Base-by-base conservation (phyloP, 306 rosid genomes). In the Hippophae tibetana region DNA sequence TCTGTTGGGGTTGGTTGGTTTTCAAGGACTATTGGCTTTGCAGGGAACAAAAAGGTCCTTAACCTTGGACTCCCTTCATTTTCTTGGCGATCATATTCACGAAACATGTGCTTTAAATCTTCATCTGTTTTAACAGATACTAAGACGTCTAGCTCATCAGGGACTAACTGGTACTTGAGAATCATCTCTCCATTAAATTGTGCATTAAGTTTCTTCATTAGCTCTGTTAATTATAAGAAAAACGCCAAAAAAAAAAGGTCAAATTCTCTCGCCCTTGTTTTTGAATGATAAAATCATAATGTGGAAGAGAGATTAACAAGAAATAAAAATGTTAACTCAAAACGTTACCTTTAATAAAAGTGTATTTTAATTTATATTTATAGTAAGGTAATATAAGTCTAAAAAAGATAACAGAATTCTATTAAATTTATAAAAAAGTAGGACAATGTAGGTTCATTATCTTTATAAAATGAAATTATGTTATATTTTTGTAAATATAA, bases 41-140 rank as follows among this genome's bases (percentile, higher is more conserved):
- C 57, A 2, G 87, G 74, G 58, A 83, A 85, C 43, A 87, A 56
- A 75, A 87, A 90, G 1, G 90, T 64, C 1, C 98, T 76, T 8
- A 87, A 84, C 74, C 78, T 64, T 0, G 85, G 65, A 26, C 65
- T 46, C 52, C 82, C 87, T 52, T 71, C 68, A 5, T 50, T 71
- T 27, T 64, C 76, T 5, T 61, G 80, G 1, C 89, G 86, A 43
- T 85, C 83, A 7, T 78, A 72, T 62, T 92, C 98, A 7, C 80
- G 74, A 4, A 87, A 60, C 98, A 92, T 87, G 63, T 83, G 84
- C 78, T 80, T 84, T 3, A 92, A 52, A 60, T 92, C 98, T 41
- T 84, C 95, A 9, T 92, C 73, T 23, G 74, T 66, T 59, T 70
- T 72, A 0, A 87, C 89, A 0, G 96, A 60, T 9, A 92, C 86